Base-by-base conservation (phyloP, 2,329 filamentous ascomycete genomes). In the Chaetomiaceae sp. region DNA sequence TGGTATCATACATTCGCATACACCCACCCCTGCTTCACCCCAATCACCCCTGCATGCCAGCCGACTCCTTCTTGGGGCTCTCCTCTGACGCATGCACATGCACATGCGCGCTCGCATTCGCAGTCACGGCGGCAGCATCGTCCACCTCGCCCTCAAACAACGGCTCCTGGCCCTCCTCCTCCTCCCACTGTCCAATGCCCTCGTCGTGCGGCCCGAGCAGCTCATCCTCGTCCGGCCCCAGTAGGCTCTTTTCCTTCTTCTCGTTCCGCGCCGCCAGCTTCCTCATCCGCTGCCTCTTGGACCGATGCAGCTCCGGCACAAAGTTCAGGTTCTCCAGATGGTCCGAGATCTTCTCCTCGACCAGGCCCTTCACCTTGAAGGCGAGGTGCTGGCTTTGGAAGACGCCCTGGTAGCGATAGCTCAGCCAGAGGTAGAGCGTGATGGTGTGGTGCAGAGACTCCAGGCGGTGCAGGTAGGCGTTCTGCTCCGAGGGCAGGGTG, bases 371-470 rank as follows among this genome's bases (percentile, higher is more conserved):
- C 44, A 89, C 82, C 65, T 96, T 84, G 58, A 88, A 86, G 0
- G 89, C 90, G 38, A 96, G 75, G 0, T 75, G 75, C 62, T 92
- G 82, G 58, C 85, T 88, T 5, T 75, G 79, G 68, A 96, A 95
- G 46, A 95, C 78, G 44, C 89, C 88, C 3, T 83, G 77, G 68
- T 92, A 95, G 6, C 92, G 85, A 69, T 92, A 97, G 62, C 88
- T 92, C 14, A 99, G 76, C 94, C 94, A 99, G 2, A 95, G 77
- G 66, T 97, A 99, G 42, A 91, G 73, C 40, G 92, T 89, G 33
- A 99, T 74, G 25, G 82, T 77, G 63, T 89, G 88, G 72, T 99
- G 94, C 14, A 99, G 76, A 3, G 73, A 68, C 67, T 99, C 94
- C 18, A 97, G 74, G 8, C 75, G 71, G 50, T 75, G 73, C 10